A percentile compares a stretch with the other conserved stretches of the same genome.
phyloP scores from a whole-genome alignment of 148 eudicot genomes.

The Rhododendron vialii region DNA sequence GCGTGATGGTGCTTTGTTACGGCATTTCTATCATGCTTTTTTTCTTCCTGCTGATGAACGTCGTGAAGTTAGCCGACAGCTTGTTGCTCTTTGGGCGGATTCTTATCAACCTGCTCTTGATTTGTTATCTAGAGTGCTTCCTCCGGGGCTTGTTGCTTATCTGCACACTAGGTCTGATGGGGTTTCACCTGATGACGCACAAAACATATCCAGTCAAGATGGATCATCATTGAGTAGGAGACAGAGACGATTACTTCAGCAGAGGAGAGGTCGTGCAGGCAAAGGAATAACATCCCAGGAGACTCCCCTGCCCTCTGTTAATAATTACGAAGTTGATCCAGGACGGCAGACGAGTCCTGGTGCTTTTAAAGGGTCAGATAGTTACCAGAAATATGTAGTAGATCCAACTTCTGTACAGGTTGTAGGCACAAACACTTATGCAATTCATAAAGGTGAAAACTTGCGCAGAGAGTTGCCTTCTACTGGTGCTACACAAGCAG shows the following conservation, averaged over 20 bases:
- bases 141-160: slow-evolving; percentile 98
- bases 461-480: slow-evolving; percentile 33
- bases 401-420: slow-evolving; percentile 37
- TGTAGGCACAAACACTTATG: slow-evolving; percentile 27
- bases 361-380: slow-evolving; percentile 37
- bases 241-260: slow-evolving; percentile 79
- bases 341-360: slow-evolving; percentile 29
- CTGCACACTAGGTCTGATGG: slow-evolving; percentile 77
- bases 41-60: slow-evolving; percentile 86
- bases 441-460: slow-evolving; percentile 47
- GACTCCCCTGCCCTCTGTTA: slow-evolving; percentile 31
- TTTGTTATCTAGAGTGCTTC: slow-evolving; percentile 82
- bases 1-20: slow-evolving; percentile 93
- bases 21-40: slow-evolving; percentile 88
- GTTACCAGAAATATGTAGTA: slow-evolving; percentile 30
- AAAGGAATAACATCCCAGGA: slow-evolving; percentile 52
- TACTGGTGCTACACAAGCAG: slow-evolving; percentile 29
- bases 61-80: slow-evolving; percentile 93
- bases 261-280: slow-evolving; percentile 58
- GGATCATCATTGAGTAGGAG: slow-evolving; percentile 64
- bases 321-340: slow-evolving; percentile 44
- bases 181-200: slow-evolving; percentile 40
- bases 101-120: slow-evolving; percentile 98
- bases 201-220: slow-evolving; percentile 50
- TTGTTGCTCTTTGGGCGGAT: slow-evolving; percentile 99